phyloP scores from a whole-genome alignment of 2,329 filamentous ascomycete species.

The Xylariales sp. region DNA sequence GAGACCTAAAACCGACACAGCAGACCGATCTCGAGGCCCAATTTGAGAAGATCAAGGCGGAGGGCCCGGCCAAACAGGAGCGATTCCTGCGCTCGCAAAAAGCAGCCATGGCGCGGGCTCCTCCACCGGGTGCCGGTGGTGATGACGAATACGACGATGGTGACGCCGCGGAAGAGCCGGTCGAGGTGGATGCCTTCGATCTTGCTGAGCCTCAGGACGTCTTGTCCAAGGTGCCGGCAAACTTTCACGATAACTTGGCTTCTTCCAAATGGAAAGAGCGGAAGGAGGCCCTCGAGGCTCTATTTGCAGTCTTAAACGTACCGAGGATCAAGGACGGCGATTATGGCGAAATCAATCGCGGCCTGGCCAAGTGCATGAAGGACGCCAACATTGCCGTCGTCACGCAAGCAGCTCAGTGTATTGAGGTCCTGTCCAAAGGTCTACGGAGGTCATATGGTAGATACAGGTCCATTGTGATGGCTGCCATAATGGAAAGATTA shows the following conservation, averaged over 20 bases:
- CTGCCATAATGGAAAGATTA: conserved; percentile 87
- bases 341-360: conserved; percentile 78
- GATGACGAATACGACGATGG: conserved; percentile 54
- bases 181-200: conserved; percentile 75
- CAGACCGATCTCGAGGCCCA: conserved; percentile 90
- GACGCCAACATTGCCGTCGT: conserved; percentile 96
- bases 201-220: conserved; percentile 86
- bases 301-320: conserved; percentile 72
- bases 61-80: conserved; percentile 84
- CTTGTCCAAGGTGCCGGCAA: conserved; percentile 70
- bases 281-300: conserved; percentile 85
- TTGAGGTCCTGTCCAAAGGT: conserved; percentile 84
- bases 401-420: conserved; percentile 86
- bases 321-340: conserved; percentile 88
- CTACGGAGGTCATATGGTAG: conserved; percentile 73
- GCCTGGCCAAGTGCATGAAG: conserved; percentile 95
- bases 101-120: conserved; percentile 70
- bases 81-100: conserved; percentile 85
- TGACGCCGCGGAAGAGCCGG: conserved; percentile 56
- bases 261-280: conserved; percentile 98
- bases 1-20: conserved; percentile 89
- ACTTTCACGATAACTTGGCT: conserved; percentile 76
- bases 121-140: conserved; percentile 52
- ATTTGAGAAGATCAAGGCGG: conserved; percentile 89
- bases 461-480: conserved; percentile 75